Conservation (phyloP, 345 rosid species). For the Pistacia atlantica region DNA sequence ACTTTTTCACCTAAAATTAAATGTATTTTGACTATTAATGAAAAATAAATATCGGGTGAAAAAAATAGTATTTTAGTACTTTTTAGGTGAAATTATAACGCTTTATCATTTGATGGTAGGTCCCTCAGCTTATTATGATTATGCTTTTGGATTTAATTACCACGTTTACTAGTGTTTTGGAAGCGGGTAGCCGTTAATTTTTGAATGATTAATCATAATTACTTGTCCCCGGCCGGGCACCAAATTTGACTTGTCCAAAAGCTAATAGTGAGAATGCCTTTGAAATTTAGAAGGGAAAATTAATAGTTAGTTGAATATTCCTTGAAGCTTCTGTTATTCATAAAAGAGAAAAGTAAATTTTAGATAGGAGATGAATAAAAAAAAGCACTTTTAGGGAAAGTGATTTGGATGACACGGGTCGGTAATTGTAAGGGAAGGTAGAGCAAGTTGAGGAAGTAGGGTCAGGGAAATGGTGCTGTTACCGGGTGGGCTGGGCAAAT, state of each 20-base stretch:
- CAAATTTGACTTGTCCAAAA: not conserved
- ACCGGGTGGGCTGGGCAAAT: not conserved
- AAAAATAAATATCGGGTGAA: no score
- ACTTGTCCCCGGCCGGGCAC: not conserved
- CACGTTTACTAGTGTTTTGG: not conserved
- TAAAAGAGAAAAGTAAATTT: no score
- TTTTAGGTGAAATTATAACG: no score
- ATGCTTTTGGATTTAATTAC: not conserved
- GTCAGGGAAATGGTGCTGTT: not conserved
- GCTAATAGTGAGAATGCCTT: not conserved
- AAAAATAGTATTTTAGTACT: no score
- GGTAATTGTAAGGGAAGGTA: no score
- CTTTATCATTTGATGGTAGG: not conserved
- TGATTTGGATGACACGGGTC: no score
- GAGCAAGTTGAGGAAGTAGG: not conserved
- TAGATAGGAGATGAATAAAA: no score
- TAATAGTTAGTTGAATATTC: not conserved
- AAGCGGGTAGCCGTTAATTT: not conserved
- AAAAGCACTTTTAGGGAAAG: no score
- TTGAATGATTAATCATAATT: not conserved
- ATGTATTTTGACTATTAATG: no score
- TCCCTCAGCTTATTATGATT: not conserved
- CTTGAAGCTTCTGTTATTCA: no score
- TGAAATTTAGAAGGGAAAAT: not conserved
- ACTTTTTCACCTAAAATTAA: no score